phyloP scores from a whole-genome alignment of 805 yeast genomes.

The Kodamaea laetipori region DNA sequence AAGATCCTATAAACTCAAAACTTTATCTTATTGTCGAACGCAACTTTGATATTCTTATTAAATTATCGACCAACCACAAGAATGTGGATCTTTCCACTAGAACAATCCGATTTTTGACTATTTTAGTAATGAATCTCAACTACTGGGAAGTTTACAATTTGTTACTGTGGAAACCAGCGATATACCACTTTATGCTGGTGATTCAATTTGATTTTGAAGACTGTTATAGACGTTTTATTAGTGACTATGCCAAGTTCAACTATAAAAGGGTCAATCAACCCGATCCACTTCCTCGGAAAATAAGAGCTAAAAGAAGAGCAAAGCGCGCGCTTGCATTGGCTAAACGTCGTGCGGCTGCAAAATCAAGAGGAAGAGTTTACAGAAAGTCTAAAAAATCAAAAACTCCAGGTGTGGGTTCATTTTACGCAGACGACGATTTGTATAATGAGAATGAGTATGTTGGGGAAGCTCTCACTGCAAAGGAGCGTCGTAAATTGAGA shows the following conservation, averaged over 20 bases:
- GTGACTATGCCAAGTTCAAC: slow-evolving; percentile 34
- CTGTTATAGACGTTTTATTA: slow-evolving; percentile 38
- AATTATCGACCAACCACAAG: slow-evolving; percentile 33
- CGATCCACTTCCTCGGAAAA: slow-evolving; percentile 15
- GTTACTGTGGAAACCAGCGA: slow-evolving; percentile 43
- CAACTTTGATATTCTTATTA: slow-evolving; percentile 42
- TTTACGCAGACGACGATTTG: slow-evolving; percentile 7
- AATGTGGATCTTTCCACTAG: slow-evolving; percentile 35
- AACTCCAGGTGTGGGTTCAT: slow-evolving; percentile 2
- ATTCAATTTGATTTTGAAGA: slow-evolving; percentile 43
- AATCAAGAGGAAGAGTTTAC: neutral
- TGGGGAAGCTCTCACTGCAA: slow-evolving; percentile 8
- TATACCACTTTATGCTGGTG: slow-evolving; percentile 41
- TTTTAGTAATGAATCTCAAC: slow-evolving; percentile 38
- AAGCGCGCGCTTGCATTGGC: slow-evolving; percentile 13
- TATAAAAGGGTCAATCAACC: slow-evolving; percentile 25
- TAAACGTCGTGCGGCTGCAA: neutral
- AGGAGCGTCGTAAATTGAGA: slow-evolving; percentile 7
- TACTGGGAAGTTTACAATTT: slow-evolving; percentile 49
- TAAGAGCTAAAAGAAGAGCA: slow-evolving; percentile 13
- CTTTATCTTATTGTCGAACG: slow-evolving; percentile 38
- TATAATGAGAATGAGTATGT: slow-evolving; percentile 7
- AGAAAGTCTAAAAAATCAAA: slow-evolving; percentile 9
- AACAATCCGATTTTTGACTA: slow-evolving; percentile 40
- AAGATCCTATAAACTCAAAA: slow-evolving; percentile 33